These are phyloP conservation scores for Byssothecium circinans DNA, from an alignment of 2,329 filamentous ascomycete genomes.

Conservation along the genomic window DNA sequence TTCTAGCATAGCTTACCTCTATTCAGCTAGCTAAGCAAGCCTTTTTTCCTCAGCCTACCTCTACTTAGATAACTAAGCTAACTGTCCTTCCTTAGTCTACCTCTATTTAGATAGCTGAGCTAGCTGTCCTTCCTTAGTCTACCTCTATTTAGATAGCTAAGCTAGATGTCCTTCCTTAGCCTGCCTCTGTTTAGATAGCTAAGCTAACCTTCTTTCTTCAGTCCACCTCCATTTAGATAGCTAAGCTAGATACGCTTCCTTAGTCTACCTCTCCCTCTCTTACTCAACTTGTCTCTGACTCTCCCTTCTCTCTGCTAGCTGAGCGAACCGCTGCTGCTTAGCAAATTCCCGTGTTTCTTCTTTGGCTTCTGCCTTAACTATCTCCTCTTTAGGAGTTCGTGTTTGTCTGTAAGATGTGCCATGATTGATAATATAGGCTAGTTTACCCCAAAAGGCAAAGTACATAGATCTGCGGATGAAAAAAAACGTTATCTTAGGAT, in stretches of 20 bases:
- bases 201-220: neutral
- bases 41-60: neutral
- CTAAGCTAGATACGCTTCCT: slow-evolving; percentile 1
- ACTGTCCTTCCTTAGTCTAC: neutral
- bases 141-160: neutral
- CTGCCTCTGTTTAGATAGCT: neutral
- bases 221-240: neutral
- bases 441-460: slow-evolving; percentile 26
- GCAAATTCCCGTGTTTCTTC: neutral
- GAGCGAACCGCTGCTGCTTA: slow-evolving; percentile 1
- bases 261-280: neutral
- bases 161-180: neutral
- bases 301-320: slow-evolving; percentile 1
- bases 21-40: neutral
- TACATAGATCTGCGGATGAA: slow-evolving; percentile 24
- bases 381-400: slow-evolving; percentile 1
- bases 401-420: neutral
- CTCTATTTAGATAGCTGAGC: neutral
- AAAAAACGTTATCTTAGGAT: slow-evolving; percentile 20
- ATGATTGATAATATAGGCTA: neutral
- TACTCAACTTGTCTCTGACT: neutral
- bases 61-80: neutral
- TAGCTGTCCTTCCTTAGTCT: slow-evolving; percentile 1
- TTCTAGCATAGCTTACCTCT: neutral
- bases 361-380: neutral